Evolutionary conservation across 2,329 filamentous ascomycete species (phyloP).

Genomic region (Sclerotinia nivalis): DNA sequence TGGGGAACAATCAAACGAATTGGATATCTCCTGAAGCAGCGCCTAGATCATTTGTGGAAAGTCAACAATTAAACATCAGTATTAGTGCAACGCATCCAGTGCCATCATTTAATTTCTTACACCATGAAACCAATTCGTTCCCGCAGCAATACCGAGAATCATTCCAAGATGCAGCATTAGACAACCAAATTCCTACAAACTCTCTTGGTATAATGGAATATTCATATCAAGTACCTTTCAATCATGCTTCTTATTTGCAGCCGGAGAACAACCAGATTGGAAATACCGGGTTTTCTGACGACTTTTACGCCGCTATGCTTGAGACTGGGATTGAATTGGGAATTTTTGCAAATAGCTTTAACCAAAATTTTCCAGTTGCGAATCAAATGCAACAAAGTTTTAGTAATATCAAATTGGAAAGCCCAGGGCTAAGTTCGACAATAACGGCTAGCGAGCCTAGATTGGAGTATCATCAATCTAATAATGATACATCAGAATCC

Average conservation of each 20-base stretch:
- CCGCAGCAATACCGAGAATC: conserved; percentile 11
- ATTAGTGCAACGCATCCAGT: neutral
- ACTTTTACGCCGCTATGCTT: conserved; percentile 35
- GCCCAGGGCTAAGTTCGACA: neutral
- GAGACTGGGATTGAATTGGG: conserved; percentile 34
- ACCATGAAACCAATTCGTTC: conserved; percentile 3
- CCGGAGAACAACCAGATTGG: conserved; percentile 18
- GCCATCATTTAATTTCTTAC: conserved; percentile 1
- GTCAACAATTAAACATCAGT: neutral
- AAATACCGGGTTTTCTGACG: conserved; percentile 33
- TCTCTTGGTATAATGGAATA: neutral
- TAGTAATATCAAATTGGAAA: conserved; percentile 3
- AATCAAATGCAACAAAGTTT: conserved; percentile 1
- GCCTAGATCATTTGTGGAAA: neutral
- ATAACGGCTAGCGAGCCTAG: neutral
- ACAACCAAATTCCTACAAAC: conserved; percentile 12
- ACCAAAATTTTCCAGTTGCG: conserved; percentile 19
- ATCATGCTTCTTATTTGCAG: conserved; percentile 10
- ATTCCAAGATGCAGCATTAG: conserved; percentile 4
- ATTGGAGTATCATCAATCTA: neutral
- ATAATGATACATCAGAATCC: neutral
- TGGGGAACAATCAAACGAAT: neutral
- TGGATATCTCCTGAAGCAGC: conserved; percentile 10
- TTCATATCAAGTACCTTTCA: neutral
- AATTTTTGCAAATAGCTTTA: conserved; percentile 18